Evolutionary conservation across 1,139 yeast species (phyloP).

Genomic region (Pneumocystis sp.): DNA sequence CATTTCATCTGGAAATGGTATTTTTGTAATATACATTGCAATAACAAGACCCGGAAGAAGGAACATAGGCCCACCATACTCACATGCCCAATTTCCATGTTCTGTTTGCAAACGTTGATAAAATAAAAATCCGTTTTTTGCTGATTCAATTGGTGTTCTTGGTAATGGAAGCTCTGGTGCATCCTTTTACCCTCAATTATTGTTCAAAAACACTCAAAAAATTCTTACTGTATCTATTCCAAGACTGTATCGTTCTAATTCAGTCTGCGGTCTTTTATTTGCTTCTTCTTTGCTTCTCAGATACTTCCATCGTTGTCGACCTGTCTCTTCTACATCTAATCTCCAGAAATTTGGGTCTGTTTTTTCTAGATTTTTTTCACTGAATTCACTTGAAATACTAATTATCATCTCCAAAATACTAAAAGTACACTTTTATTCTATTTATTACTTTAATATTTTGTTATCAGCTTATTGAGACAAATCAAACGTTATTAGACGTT

Average conservation of each 20-base stretch:
- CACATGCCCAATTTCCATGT: slow-evolving; percentile 77
- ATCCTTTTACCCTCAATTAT: slow-evolving; percentile 4
- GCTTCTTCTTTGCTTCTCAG: slow-evolving; percentile 26
- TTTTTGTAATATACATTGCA: slow-evolving; percentile 54
- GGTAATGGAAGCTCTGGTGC: slow-evolving; percentile 16
- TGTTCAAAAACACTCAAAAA: slow-evolving; percentile 16
- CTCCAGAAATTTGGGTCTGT: slow-evolving; percentile 72
- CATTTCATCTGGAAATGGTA: slow-evolving; percentile 53
- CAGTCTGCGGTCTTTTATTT: slow-evolving; percentile 30
- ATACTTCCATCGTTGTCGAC: slow-evolving; percentile 75
- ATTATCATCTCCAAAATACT: background rate
- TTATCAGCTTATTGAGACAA: background rate
- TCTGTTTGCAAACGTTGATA: slow-evolving; percentile 47
- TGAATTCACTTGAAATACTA: background rate
- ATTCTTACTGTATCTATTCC: slow-evolving; percentile 15
- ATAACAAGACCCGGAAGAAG: slow-evolving; percentile 81
- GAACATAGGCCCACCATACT: slow-evolving; percentile 96
- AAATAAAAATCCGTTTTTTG: slow-evolving; percentile 62
- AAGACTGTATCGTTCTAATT: slow-evolving; percentile 23
- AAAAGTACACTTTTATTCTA: background rate
- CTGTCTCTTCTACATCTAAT: slow-evolving; percentile 37
- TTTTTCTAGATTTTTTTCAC: slow-evolving; percentile 27
- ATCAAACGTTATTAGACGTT: background rate
- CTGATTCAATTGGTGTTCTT: slow-evolving; percentile 43
- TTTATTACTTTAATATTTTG: background rate